Evolutionary conservation across 2,329 filamentous ascomycete genomes (phyloP).

Genomic region (Dactylellina drechsleri): DNA sequence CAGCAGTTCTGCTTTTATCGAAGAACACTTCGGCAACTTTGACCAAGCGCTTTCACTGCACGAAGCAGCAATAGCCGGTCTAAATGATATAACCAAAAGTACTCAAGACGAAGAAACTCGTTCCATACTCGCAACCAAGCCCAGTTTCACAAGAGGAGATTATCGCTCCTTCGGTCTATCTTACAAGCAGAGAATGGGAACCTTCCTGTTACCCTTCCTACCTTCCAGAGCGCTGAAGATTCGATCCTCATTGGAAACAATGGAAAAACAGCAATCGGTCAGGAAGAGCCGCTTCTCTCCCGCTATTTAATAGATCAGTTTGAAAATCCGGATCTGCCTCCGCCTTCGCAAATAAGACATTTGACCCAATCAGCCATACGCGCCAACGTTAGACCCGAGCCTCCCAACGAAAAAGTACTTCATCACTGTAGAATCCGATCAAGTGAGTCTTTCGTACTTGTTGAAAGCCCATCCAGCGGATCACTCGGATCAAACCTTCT

Average conservation of each 20-base stretch:
- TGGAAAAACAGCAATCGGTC: constrained; percentile 4
- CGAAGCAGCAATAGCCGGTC: constrained; percentile 20
- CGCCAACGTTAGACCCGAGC: constrained; percentile 5
- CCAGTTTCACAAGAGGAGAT: constrained; percentile 14
- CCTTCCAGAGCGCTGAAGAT: constrained; percentile 25
- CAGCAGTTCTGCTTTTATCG: constrained; percentile 27
- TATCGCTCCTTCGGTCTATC: constrained; percentile 21
- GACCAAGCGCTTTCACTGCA: constrained; percentile 18
- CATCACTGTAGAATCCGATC: constrained; percentile 12
- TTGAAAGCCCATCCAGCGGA: constrained; percentile 16
- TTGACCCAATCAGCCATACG: neutral
- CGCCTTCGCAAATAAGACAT: constrained; percentile 8
- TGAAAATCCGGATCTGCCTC: constrained; percentile 9
- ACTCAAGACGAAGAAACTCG: constrained; percentile 17
- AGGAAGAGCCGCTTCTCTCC: constrained; percentile 17
- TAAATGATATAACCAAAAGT: constrained; percentile 12
- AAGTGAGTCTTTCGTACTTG: neutral
- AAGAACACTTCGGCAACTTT: constrained; percentile 16
- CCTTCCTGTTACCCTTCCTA: constrained; percentile 11
- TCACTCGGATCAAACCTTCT: constrained; percentile 25
- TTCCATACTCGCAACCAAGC: constrained; percentile 16
- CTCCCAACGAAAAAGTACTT: constrained; percentile 21
- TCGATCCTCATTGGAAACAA: neutral
- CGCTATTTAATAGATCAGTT: constrained; percentile 5
- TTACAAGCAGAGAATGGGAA: neutral